Conservation (phyloP, 2,329 filamentous ascomycete genomes). For the Ophiosphaerella korrae region DNA sequence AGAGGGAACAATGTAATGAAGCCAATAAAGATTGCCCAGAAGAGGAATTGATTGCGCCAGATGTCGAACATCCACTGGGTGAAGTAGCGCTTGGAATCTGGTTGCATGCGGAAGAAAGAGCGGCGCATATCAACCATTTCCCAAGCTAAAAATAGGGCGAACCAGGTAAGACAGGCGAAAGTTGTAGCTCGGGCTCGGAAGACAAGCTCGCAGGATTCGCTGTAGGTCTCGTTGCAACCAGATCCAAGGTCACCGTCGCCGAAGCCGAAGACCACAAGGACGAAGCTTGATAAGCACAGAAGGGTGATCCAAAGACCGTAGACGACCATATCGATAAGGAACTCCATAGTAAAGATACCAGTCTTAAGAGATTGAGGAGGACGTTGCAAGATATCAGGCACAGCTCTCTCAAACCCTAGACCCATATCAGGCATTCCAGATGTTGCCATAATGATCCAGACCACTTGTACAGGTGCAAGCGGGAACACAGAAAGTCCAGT, state of each 20-base stretch:
- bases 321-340: conserved; percentile 46
- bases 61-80: conserved; percentile 69
- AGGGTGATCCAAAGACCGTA: conserved; percentile 45
- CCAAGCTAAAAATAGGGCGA: conserved; percentile 77
- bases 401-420: conserved; percentile 77
- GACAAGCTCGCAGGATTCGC: conserved; percentile 38
- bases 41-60: conserved; percentile 72
- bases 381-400: conserved; percentile 76
- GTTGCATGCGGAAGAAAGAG: conserved; percentile 76
- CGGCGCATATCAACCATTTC: conserved; percentile 75
- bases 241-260: conserved; percentile 41
- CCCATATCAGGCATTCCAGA: conserved; percentile 80
- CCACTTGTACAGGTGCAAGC: conserved; percentile 81
- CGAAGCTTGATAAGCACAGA: conserved; percentile 41
- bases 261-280: conserved; percentile 42
- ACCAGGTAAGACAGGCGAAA: conserved; percentile 77
- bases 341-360: conserved; percentile 47
- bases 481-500: conserved; percentile 80
- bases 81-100: conserved; percentile 55
- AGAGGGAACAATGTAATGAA: conserved; percentile 55
- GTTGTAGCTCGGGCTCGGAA: conserved; percentile 69
- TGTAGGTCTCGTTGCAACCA: conserved; percentile 45
- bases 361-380: conserved; percentile 66
- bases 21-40: conserved; percentile 51
- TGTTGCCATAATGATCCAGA: conserved; percentile 95